These are phyloP conservation scores for Hypocrella siamensis DNA, from an alignment of 2,329 filamentous ascomycete species.

Conservation along the genomic window DNA sequence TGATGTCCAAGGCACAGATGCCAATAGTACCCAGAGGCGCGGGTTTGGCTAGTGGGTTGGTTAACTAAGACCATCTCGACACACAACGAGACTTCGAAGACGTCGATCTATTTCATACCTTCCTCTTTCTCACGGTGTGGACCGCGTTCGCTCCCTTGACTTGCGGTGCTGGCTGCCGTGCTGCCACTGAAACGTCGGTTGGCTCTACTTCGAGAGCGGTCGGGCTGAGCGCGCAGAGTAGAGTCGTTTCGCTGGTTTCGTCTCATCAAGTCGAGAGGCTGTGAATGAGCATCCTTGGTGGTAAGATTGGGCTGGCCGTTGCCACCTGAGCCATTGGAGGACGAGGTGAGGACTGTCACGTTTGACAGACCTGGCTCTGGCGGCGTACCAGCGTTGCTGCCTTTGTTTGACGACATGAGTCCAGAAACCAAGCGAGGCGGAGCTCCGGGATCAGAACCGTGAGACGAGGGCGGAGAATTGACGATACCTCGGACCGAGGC, in stretches of 20 bases:
- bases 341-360: slow-evolving; percentile 38
- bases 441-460: slow-evolving; percentile 32
- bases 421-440: slow-evolving; percentile 26
- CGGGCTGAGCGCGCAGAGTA: slow-evolving; percentile 27
- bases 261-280: slow-evolving; percentile 29
- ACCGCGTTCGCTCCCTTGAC: slow-evolving; percentile 55
- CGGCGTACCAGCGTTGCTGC: slow-evolving; percentile 21
- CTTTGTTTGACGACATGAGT: slow-evolving; percentile 30
- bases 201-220: slow-evolving; percentile 49
- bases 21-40: slow-evolving; percentile 59
- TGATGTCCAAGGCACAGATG: slow-evolving; percentile 88
- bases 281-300: slow-evolving; percentile 23
- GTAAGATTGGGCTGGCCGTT: slow-evolving; percentile 29
- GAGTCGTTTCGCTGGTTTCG: slow-evolving; percentile 22
- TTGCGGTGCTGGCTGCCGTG: slow-evolving; percentile 68
- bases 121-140: slow-evolving; percentile 43
- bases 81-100: too few species aligned
- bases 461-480: slow-evolving; percentile 33
- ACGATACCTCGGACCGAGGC: slow-evolving; percentile 40
- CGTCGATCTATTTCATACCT: slow-evolving; percentile 13
- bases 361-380: slow-evolving; percentile 35
- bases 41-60: slow-evolving; percentile 29
- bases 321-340: slow-evolving; percentile 20
- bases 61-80: slow-evolving; percentile 7
- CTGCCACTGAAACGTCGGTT: slow-evolving; percentile 70